Evolutionary conservation across 306 rosid genomes (phyloP).

Genomic region (Alnus rubra): DNA sequence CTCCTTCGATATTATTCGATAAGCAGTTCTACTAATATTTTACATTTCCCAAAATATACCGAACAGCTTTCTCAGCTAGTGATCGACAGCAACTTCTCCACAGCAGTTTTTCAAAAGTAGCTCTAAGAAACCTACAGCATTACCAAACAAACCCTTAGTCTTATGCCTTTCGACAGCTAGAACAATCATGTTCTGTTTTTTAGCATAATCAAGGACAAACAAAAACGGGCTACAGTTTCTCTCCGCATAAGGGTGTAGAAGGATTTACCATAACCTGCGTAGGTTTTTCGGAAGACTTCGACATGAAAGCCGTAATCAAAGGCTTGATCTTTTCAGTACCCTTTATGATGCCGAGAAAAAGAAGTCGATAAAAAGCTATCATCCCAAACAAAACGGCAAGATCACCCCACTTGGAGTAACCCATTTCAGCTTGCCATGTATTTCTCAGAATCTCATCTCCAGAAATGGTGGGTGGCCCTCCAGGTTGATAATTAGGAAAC

Average conservation of each 20-base stretch:
- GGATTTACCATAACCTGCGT: slow-evolving; percentile 17
- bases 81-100: too few species aligned
- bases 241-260: slow-evolving; percentile 17
- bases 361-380: slow-evolving; percentile 46
- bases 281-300: neutral
- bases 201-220: neutral
- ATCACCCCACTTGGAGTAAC: slow-evolving; percentile 70
- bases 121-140: neutral
- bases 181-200: neutral
- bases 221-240: neutral
- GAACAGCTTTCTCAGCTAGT: too few species aligned
- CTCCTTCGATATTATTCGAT: too few species aligned
- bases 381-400: slow-evolving; percentile 54
- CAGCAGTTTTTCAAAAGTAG: too few species aligned
- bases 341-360: slow-evolving; percentile 56
- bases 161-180: too few species aligned
- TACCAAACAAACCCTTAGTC: neutral
- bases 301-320: neutral
- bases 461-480: neutral
- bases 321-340: slow-evolving; percentile 35
- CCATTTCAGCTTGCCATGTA: slow-evolving; percentile 44
- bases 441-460: slow-evolving; percentile 44
- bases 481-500: slow-evolving; percentile 20
- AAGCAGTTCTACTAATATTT: too few species aligned
- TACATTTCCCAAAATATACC: too few species aligned